Base-by-base conservation (phyloP, 176 grass and related monocot genomes). In the Rhynchospora pubera region DNA sequence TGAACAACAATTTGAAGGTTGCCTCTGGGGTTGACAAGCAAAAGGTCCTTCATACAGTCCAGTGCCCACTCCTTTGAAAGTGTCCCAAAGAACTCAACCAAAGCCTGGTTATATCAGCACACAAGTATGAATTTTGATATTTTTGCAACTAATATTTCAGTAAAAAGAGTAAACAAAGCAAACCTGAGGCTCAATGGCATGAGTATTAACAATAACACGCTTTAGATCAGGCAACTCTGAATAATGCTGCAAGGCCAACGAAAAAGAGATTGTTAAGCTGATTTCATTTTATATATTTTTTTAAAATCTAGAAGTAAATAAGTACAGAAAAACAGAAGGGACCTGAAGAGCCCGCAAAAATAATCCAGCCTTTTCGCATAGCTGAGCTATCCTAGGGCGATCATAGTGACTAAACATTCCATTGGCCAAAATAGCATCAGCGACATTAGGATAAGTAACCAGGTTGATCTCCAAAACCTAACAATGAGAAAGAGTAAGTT, bases 351-450 rank as follows among this genome's bases (percentile, higher is more conserved):
- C 96, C 58, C 96, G 87, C 84, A 99, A 69, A 88, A 93, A 99
- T 66, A 99, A 90, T 18, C 96, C 92, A 74, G 84, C 92, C 67
- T 99, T 99, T 93, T 99, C 96, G 84, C 96, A 99, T 59, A 99
- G 70, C 72, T 99, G 96, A 89, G 96, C 96, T 82, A 99, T 87
- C n/a, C 96, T 91, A 77, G 96, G 96, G 24, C 96, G 96, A 45
- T 99, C 96, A 32, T 99, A 99, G 79, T 99, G 96, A 60, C 90
- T 97, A 69, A 97, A 97, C 94, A 97, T 97, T 61, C 91, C 94
- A 86, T 97, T 97, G 70, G 94, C 92, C 87, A 97, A 89, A 82
- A 97, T 97, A 77, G 94, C 94, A 94, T 97, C 94, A 14, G 94
- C 94, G 79, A 97, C 94, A 88, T 97, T 97, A 24, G 91, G 94